Conservation (phyloP, 768 basidiomycete species). For the Pulveroboletus sp. region DNA sequence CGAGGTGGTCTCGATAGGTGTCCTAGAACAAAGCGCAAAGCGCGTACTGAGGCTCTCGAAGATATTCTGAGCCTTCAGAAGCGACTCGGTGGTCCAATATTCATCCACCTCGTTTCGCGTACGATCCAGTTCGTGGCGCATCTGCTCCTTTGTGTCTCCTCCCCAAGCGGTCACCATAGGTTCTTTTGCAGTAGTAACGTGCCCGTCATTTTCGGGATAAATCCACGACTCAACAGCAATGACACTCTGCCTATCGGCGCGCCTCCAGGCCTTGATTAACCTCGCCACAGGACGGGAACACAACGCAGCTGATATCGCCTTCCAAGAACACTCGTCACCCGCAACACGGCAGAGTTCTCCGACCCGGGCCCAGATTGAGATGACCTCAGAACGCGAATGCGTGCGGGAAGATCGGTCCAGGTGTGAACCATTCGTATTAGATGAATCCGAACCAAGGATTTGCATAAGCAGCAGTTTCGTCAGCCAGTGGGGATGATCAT, state of each 20-base stretch:
- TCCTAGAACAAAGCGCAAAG: constrained; percentile 50
- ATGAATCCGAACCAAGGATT: constrained; percentile 59
- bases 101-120: constrained; percentile 45
- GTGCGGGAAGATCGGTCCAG: constrained; percentile 50
- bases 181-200: constrained; percentile 28
- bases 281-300: constrained; percentile 73
- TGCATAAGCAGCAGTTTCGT: constrained; percentile 70
- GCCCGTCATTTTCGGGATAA: constrained; percentile 38
- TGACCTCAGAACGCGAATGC: constrained; percentile 68
- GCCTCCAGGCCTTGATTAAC: constrained; percentile 75
- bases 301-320: constrained; percentile 64
- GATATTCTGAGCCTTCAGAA: constrained; percentile 40
- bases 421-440: constrained; percentile 26
- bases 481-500: constrained; percentile 75
- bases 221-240: constrained; percentile 67
- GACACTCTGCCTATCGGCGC: constrained; percentile 58
- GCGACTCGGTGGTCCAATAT: constrained; percentile 38
- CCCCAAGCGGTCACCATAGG: constrained; percentile 66
- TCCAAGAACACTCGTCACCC: constrained; percentile 81
- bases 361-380: constrained; percentile 67
- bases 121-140: constrained; percentile 45
- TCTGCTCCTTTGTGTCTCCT: constrained; percentile 47
- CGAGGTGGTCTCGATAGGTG: constrained; percentile 36
- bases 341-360: constrained; percentile 67
- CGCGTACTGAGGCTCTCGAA: constrained; percentile 51